phyloP scores from a whole-genome alignment of 2,329 filamentous ascomycete species.

The Myriangium duriaei region DNA sequence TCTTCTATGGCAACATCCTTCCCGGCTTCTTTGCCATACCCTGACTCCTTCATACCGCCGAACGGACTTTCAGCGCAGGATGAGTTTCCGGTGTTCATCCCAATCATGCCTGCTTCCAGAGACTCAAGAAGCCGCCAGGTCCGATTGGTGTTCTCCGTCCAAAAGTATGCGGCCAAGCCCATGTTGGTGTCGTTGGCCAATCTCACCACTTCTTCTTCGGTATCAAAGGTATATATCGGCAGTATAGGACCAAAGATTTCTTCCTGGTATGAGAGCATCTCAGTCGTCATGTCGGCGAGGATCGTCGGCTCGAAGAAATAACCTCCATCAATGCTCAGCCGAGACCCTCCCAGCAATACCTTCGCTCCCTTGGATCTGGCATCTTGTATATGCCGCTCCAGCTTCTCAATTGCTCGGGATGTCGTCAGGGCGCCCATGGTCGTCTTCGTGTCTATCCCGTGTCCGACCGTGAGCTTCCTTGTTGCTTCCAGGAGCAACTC shows the following conservation, averaged over 20 bases:
- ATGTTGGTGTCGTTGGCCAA: slow-evolving; percentile 23
- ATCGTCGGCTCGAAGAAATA: slow-evolving; percentile 17
- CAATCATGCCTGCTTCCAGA: slow-evolving; percentile 1
- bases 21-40: background rate
- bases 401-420: slow-evolving; percentile 10
- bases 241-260: slow-evolving; percentile 29
- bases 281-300: slow-evolving; percentile 14
- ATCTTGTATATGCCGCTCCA: slow-evolving; percentile 8
- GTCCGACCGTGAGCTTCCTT: slow-evolving; percentile 13
- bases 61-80: background rate
- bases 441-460: slow-evolving; percentile 11
- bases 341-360: slow-evolving; percentile 9
- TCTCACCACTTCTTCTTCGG: slow-evolving; percentile 23
- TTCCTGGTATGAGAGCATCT: slow-evolving; percentile 18
- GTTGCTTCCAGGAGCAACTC: slow-evolving; percentile 39
- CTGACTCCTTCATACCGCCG: background rate
- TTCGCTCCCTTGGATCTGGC: slow-evolving; percentile 9
- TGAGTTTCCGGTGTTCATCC: slow-evolving; percentile 14
- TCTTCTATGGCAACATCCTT: too few relatives aligned
- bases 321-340: background rate
- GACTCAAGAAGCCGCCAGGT: slow-evolving; percentile 19
- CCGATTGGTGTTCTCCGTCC: slow-evolving; percentile 22
- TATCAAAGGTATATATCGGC: slow-evolving; percentile 23
- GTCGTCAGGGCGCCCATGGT: slow-evolving; percentile 10
- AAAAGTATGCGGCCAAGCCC: slow-evolving; percentile 22